Percentiles rank a stretch among this genome's conserved stretches.
Conservation (phyloP, 2,329 filamentous ascomycete genomes). For the Pseudogymnoascus sp. region DNA sequence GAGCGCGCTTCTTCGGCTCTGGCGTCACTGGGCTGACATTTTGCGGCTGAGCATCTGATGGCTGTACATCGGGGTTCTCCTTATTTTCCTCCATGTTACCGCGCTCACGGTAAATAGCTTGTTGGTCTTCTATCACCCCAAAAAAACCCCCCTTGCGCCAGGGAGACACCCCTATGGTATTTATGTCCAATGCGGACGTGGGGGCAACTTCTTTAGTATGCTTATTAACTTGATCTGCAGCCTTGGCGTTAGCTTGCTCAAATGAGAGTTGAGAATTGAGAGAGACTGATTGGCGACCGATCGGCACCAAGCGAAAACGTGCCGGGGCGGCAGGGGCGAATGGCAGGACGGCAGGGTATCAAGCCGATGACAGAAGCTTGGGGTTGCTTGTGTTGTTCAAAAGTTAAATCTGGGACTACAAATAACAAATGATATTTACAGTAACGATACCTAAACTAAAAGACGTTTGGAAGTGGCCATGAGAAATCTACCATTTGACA, state of each 20-base stretch:
- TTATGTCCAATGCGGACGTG: neutral
- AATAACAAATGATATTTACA: neutral
- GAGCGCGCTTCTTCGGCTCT: conserved; percentile 6
- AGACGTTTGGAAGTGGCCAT: neutral
- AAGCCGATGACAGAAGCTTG: neutral
- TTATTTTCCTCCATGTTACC: neutral
- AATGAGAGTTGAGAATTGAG: neutral
- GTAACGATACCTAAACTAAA: neutral
- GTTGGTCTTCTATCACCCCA: neutral
- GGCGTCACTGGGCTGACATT: neutral
- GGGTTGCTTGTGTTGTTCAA: neutral
- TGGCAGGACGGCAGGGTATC: neutral
- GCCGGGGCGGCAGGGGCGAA: neutral
- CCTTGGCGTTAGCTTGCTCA: neutral
- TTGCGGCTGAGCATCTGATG: neutral
- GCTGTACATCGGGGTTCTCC: neutral
- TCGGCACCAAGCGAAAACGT: neutral
- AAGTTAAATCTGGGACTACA: neutral
- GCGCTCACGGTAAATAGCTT: neutral
- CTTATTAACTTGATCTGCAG: conserved; percentile 9
- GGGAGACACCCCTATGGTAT: conserved; percentile 1
- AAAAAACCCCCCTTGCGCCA: neutral
- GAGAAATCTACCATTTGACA: neutral
- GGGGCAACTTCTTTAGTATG: neutral
- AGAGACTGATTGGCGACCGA: conserved; percentile 9